phyloP scores from a whole-genome alignment of 352 stramenopile species.

The Phytophthora syringae region DNA sequence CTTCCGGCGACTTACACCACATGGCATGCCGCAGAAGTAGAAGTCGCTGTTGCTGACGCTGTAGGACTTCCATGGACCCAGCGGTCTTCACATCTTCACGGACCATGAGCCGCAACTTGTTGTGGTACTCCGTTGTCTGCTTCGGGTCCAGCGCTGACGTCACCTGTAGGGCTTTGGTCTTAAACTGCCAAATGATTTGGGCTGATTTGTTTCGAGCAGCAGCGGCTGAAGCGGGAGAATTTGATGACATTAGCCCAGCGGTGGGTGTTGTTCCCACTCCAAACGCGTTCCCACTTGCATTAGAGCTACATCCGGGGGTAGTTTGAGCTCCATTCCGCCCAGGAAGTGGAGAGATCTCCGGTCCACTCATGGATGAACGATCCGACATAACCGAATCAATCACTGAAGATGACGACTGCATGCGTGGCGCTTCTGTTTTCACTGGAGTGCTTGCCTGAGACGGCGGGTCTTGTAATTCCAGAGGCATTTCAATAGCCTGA shows the following conservation, averaged over 20 bases:
- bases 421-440: slow-evolving; percentile 34
- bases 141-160: slow-evolving; percentile 84
- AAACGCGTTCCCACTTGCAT: slow-evolving; percentile 16
- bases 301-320: slow-evolving; percentile 11
- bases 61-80: slow-evolving; percentile 94
- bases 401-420: slow-evolving; percentile 39
- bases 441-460: slow-evolving; percentile 37
- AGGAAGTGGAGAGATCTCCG: slow-evolving; percentile 40
- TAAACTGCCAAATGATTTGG: slow-evolving; percentile 87
- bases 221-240: slow-evolving; percentile 34
- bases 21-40: slow-evolving; percentile 97
- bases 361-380: slow-evolving; percentile 43
- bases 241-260: slow-evolving; percentile 16
- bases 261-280: slow-evolving; percentile 2
- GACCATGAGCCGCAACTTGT: slow-evolving; percentile 86
- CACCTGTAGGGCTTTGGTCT: slow-evolving; percentile 76
- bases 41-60: slow-evolving; percentile 98
- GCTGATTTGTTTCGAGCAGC: slow-evolving; percentile 67
- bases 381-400: slow-evolving; percentile 60
- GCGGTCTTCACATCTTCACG: slow-evolving; percentile 72
- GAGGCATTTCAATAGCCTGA: slow-evolving; percentile 82
- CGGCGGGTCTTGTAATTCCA: slow-evolving; percentile 64
- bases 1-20: slow-evolving; percentile 97
- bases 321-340: slow-evolving; percentile 31
- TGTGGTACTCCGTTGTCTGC: slow-evolving; percentile 84